Evolutionary conservation across 345 rosid genomes (phyloP).

Genomic region (Gossypium arboreum): DNA sequence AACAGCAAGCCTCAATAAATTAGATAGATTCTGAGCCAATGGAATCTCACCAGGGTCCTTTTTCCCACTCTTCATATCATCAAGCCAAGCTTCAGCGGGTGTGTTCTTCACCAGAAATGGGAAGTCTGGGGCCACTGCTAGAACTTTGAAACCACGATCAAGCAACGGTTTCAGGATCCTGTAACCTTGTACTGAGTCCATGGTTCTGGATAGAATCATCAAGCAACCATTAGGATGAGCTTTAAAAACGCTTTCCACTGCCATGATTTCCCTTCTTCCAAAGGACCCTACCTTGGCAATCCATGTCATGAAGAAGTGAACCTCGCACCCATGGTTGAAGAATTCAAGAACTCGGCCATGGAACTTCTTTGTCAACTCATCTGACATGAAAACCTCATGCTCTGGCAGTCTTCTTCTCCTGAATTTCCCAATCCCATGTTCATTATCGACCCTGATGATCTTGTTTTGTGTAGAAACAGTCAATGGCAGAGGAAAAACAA

Average conservation of each 20-base stretch:
- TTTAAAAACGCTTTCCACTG: constrained; percentile 60
- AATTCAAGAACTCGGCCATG: constrained; percentile 47
- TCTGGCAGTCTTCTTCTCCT: constrained; percentile 31
- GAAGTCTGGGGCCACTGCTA: constrained; percentile 57
- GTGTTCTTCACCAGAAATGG: constrained; percentile 51
- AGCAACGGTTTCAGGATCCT: constrained; percentile 48
- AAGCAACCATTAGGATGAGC: constrained; percentile 65
- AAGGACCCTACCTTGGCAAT: constrained; percentile 53
- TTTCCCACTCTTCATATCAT: constrained; percentile 48
- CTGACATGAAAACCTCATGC: constrained; percentile 48
- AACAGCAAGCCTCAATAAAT: constrained; percentile 62
- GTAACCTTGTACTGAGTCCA: constrained; percentile 55
- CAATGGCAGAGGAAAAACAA: not conserved
- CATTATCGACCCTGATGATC: not conserved
- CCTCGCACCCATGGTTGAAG: constrained; percentile 42
- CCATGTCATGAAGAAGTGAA: constrained; percentile 84
- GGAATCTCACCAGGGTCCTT: constrained; percentile 82
- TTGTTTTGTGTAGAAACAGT: not conserved
- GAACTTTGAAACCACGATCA: constrained; percentile 43
- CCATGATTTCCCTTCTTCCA: constrained; percentile 49
- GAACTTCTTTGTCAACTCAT: constrained; percentile 39
- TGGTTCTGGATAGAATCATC: constrained; percentile 55
- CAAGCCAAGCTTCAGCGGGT: constrained; percentile 64
- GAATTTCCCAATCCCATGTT: constrained; percentile 29
- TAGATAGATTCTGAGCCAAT: constrained; percentile 67